These are phyloP conservation scores for Neurospora sp. DNA, from an alignment of 2,329 filamentous ascomycete genomes.

Conservation along the genomic window DNA sequence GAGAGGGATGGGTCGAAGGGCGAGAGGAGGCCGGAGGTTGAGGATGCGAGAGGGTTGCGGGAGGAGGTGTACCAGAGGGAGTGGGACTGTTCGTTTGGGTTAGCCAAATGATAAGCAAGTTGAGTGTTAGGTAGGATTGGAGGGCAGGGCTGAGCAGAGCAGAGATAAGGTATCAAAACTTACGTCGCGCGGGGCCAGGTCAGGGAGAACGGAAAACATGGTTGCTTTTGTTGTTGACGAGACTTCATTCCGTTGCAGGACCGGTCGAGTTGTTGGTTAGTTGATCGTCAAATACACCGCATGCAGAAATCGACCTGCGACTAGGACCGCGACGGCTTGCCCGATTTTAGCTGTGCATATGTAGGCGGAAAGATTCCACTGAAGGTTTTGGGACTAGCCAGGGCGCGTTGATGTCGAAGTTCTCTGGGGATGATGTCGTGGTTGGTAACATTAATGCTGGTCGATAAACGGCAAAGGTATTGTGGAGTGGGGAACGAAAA, in stretches of 20 bases:
- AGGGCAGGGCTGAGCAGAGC: not conserved
- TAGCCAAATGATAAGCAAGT: conserved; percentile 10
- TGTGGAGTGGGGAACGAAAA: not conserved
- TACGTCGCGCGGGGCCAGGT: conserved; percentile 63
- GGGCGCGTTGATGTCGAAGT: not conserved
- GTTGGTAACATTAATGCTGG: not conserved
- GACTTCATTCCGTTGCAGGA: not conserved
- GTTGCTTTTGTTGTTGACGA: conserved; percentile 9
- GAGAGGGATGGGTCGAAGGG: conserved; percentile 19
- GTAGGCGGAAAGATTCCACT: not conserved
- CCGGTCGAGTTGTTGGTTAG: not conserved
- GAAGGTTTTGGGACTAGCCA: not conserved
- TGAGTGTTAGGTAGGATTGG: conserved; percentile 1
- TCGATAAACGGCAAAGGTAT: not conserved
- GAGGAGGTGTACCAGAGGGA: conserved; percentile 65
- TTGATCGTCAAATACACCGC: not conserved
- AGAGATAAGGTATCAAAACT: conserved; percentile 18
- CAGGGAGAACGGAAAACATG: conserved; percentile 57
- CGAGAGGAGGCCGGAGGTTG: conserved; percentile 1
- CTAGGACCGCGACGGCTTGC: not conserved
- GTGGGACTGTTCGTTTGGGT: conserved; percentile 45
- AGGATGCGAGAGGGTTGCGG: conserved; percentile 31
- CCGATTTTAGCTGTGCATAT: not conserved
- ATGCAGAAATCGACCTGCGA: not conserved
- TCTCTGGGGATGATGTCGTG: not conserved